Conservation (phyloP, 2,329 filamentous ascomycete genomes). For the Penicillium sp. region DNA sequence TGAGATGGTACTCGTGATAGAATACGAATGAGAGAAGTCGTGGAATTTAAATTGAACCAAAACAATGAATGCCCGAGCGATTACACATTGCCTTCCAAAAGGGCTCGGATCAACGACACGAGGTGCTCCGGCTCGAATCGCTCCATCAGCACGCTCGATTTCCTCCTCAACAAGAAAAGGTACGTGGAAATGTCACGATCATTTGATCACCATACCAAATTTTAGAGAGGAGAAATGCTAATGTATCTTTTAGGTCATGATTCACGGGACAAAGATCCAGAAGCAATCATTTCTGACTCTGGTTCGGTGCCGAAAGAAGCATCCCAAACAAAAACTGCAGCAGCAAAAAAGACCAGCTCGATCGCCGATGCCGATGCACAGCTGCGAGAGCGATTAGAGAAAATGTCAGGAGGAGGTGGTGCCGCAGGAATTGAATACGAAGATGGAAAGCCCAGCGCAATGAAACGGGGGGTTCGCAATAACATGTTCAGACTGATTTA, state of each 20-base stretch:
- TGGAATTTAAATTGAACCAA: too few species aligned
- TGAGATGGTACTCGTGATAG: neutral
- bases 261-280: too few species aligned
- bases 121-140: too few species aligned
- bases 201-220: too few species aligned
- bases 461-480: conserved; percentile 67
- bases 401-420: conserved; percentile 63
- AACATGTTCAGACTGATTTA: conserved; percentile 71
- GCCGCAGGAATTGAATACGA: conserved; percentile 68
- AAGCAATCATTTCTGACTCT: too few species aligned
- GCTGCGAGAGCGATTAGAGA: conserved; percentile 59
- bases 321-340: conserved; percentile 6
- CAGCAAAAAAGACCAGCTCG: conserved; percentile 45
- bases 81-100: too few species aligned
- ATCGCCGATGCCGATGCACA: conserved; percentile 62
- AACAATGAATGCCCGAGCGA: too few species aligned
- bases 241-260: neutral
- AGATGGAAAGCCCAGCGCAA: conserved; percentile 62
- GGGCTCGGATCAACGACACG: too few species aligned
- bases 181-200: neutral
- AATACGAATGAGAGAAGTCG: too few species aligned
- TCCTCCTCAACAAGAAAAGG: too few species aligned
- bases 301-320: conserved; percentile 1
- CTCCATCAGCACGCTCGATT: too few species aligned
- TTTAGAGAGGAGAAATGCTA: too few species aligned